These are phyloP conservation scores for Chionographis japonica DNA, from an alignment of 106 monocot species.

Conservation along the genomic window DNA sequence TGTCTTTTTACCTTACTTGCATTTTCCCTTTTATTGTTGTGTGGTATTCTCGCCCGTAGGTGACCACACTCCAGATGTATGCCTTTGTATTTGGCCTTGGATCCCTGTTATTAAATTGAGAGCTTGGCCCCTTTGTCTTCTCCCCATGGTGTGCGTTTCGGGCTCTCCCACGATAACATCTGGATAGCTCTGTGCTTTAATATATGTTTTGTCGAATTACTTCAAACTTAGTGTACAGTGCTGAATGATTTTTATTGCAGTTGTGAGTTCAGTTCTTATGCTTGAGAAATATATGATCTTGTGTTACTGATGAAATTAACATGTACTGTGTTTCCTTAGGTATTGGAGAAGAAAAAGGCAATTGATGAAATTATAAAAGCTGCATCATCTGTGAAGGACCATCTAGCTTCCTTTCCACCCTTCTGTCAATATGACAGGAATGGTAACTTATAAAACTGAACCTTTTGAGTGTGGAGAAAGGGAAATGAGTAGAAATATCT, in stretches of 20 bases:
- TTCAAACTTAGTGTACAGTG: neutral
- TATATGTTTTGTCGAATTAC: neutral
- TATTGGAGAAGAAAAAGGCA: slow-evolving; percentile 77
- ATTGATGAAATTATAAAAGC: slow-evolving; percentile 67
- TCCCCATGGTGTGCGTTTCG: neutral
- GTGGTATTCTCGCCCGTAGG: no score
- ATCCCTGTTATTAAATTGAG: no score
- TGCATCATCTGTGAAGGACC: slow-evolving; percentile 63
- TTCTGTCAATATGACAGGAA: slow-evolving; percentile 67
- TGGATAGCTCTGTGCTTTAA: neutral
- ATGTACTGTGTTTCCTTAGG: slow-evolving; percentile 23
- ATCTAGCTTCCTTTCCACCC: slow-evolving; percentile 56
- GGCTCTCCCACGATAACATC: neutral
- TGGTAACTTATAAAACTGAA: slow-evolving; percentile 36
- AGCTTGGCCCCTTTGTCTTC: neutral
- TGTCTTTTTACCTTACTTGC: no score
- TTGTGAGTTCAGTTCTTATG: neutral
- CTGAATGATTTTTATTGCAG: neutral
- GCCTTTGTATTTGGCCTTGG: no score
- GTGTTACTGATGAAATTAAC: neutral
- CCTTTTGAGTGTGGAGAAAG: no score
- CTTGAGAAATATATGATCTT: neutral
- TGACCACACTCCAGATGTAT: no score
- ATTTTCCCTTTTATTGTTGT: no score
- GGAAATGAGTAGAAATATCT: no score